phyloP scores from a whole-genome alignment of 2,329 filamentous ascomycete species.

The Nemania sp. region DNA sequence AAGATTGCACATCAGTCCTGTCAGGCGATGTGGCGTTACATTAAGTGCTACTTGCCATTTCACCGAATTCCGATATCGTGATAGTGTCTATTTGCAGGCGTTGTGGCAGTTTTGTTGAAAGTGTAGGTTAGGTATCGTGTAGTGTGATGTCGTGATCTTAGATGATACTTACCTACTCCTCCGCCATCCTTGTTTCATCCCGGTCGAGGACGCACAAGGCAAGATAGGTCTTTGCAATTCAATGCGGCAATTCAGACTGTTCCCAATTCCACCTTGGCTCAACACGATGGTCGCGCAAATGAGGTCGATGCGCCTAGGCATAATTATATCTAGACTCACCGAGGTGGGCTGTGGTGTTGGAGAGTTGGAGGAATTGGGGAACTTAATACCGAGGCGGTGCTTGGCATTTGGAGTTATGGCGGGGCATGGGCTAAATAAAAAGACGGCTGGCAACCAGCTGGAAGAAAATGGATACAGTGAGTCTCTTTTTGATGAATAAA shows the following conservation, averaged over 20 bases:
- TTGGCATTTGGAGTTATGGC: background rate
- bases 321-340: no score
- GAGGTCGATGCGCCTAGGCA: no score
- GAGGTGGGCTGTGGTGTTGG: no score
- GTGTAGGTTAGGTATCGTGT: no score
- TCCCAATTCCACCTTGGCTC: no score
- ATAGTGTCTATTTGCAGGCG: background rate
- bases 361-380: background rate
- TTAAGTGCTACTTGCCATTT: background rate
- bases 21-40: constrained; percentile 4
- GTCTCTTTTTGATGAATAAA: no score
- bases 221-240: constrained; percentile 14
- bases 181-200: background rate
- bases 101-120: constrained; percentile 12
- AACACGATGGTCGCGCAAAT: no score
- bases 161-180: no score
- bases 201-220: constrained; percentile 5
- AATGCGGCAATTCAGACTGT: no score
- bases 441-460: background rate
- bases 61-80: constrained; percentile 3
- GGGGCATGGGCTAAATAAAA: no score
- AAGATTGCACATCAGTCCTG: background rate
- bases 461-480: no score
- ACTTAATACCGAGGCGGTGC: background rate
- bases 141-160: no score